Percentiles rank a stretch among this genome's conserved stretches.
phyloP scores from a whole-genome alignment of 2,329 filamentous ascomycete genomes.

The Fonsecaea monophora region DNA sequence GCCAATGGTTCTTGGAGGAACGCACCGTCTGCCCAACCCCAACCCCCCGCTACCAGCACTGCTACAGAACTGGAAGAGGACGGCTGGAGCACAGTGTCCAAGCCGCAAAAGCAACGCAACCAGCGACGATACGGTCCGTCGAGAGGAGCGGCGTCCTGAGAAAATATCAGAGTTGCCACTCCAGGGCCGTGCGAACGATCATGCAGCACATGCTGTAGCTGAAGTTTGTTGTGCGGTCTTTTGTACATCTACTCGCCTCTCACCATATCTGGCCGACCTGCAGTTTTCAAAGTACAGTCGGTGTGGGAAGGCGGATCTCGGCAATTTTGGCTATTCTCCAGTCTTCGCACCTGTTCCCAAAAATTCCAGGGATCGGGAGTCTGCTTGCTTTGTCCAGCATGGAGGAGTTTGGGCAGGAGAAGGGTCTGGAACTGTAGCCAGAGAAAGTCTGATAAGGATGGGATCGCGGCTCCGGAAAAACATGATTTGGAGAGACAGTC shows the following conservation, averaged over 20 bases:
- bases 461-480: slow-evolving; percentile 12
- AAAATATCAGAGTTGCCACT: slow-evolving; percentile 46
- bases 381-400: slow-evolving; percentile 29
- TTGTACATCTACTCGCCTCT: slow-evolving; percentile 33
- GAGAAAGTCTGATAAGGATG: slow-evolving; percentile 19
- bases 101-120: slow-evolving; percentile 50
- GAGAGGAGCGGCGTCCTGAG: slow-evolving; percentile 50
- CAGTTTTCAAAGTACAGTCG: slow-evolving; percentile 18
- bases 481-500: slow-evolving; percentile 24
- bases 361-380: slow-evolving; percentile 15
- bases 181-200: neutral
- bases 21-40: slow-evolving; percentile 31
- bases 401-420: slow-evolving; percentile 30
- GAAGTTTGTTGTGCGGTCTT: slow-evolving; percentile 4
- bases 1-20: slow-evolving; percentile 53
- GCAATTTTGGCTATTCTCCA: slow-evolving; percentile 34
- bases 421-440: slow-evolving; percentile 25
- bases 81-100: slow-evolving; percentile 57
- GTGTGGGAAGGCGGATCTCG: slow-evolving; percentile 20
- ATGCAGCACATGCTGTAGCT: slow-evolving; percentile 2
- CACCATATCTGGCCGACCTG: slow-evolving; percentile 22
- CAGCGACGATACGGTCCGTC: slow-evolving; percentile 51
- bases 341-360: slow-evolving; percentile 12
- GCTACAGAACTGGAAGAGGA: slow-evolving; percentile 50
- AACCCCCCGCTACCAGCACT: slow-evolving; percentile 43